phyloP scores from a whole-genome alignment of 225 moss, liverwort and hornwort species.

The Bryoerythrophyllum caledonicum region DNA sequence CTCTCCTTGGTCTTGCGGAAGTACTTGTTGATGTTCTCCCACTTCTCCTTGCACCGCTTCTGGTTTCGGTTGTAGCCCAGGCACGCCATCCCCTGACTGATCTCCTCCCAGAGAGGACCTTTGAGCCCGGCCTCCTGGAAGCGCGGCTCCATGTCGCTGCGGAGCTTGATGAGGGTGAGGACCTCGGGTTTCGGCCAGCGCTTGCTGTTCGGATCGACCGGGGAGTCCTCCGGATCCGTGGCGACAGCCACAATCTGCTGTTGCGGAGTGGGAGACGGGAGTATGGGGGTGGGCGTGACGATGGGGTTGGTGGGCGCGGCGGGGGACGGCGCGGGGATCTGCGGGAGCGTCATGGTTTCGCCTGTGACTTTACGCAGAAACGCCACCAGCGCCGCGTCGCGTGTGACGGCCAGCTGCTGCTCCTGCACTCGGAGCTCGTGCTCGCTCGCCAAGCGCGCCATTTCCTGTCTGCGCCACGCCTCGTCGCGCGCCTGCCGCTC shows the following conservation, averaged over 20 bases:
- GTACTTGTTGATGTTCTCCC: constrained; percentile 99
- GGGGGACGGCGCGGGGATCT: constrained; percentile 39
- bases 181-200: constrained; percentile 98
- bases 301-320: constrained; percentile 41
- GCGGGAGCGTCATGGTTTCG: constrained; percentile 81
- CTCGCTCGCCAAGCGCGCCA: constrained; percentile 68
- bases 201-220: constrained; percentile 90
- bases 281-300: constrained; percentile 33
- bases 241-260: constrained; percentile 21
- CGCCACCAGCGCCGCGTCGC: constrained; percentile 89
- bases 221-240: constrained; percentile 56
- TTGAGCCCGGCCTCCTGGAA: constrained; percentile 98
- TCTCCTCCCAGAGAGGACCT: constrained; percentile 96
- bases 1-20: constrained; percentile 99
- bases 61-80: constrained; percentile 87
- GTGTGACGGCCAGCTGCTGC: constrained; percentile 71
- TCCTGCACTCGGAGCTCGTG: constrained; percentile 90
- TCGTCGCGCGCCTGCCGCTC: constrained; percentile 84
- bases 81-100: constrained; percentile 89
- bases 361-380: constrained; percentile 92
- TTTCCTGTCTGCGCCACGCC: constrained; percentile 89
- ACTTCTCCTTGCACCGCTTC: constrained; percentile 98
- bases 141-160: constrained; percentile 90
- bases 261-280: constrained; percentile 17
- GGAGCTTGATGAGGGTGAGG: constrained; percentile 79